Evolutionary conservation across 176 grass and related monocot species (phyloP).

Genomic region (Juncus inflexus): DNA sequence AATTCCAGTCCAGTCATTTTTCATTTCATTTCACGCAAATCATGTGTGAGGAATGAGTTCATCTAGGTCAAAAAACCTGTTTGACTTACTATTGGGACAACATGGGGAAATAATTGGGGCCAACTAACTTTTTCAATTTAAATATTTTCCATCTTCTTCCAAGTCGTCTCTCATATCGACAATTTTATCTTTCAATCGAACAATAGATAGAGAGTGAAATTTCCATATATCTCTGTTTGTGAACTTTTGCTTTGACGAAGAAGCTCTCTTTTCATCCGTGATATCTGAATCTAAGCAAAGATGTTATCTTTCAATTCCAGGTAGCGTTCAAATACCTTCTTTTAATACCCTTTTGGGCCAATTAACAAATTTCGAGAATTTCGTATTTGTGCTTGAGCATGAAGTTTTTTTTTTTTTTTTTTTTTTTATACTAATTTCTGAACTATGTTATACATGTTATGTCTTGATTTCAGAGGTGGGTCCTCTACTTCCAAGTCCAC

Average conservation of each 20-base stretch:
- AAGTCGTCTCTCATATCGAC: too few species aligned
- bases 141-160: too few species aligned
- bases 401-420: background rate
- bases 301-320: constrained; percentile 69
- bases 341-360: background rate
- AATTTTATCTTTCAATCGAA: constrained; percentile 3
- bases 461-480: constrained; percentile 14
- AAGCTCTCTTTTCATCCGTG: background rate
- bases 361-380: constrained; percentile 3
- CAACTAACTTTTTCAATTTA: too few species aligned
- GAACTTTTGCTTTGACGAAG: background rate
- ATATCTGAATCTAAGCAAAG: constrained; percentile 7
- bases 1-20: too few species aligned
- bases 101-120: too few species aligned
- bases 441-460: background rate
- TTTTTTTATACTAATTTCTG: background rate
- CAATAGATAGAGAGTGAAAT: background rate
- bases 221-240: background rate
- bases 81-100: too few species aligned
- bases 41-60: too few species aligned
- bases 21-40: too few species aligned
- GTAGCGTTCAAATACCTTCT: constrained; percentile 21
- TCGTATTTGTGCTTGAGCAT: background rate
- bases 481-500: constrained; percentile 27
- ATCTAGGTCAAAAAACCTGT: too few species aligned